Base-by-base conservation (phyloP, 345 rosid species). In the Kernera saxatilis region DNA sequence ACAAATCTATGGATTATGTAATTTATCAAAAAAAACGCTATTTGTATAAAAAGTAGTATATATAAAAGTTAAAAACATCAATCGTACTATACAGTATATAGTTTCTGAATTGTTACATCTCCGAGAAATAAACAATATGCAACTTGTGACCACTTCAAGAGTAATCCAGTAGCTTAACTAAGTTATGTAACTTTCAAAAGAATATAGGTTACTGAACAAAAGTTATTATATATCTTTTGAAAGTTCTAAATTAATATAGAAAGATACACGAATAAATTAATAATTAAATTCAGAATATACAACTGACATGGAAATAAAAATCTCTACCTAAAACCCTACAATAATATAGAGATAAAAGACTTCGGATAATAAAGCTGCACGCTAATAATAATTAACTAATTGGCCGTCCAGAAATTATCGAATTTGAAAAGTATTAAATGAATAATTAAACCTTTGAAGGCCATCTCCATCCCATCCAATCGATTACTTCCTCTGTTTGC, bases 401-500 rank as follows among this genome's bases (percentile, higher is more conserved):
- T 49, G 44, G 72, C 77, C 59, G 77, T 48, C 71, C 58, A 19
- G 5, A 63, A 33, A 22, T 1, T 26, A 6, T 65, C 12, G 30
- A 65, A 45, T 45, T 56, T n/a, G 41, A 66, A 25, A 66, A 48
- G 43, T 66, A 27, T 32, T 14, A 57, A 29, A 35, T 64, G 9
- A 22, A 30, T 62, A 43, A 30, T 15, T 63, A 52, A 32, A 51
- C 14, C 36, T 40, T 60, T 52, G 64, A 43, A 33, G 56, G 58
- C 56, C 56, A 43, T 32, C 23, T 23, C 17, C 40, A 54, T 32
- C 30, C 9, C 21, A 54, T 54, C 58, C 51, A 32, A 39, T 73
- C 57, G 48, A 64, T 64, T 64, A 19, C 66, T 44, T 44, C 58
- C 46, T 52, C 40, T 37, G 58, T 27, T 46, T 35, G 77, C 64